Conservation (phyloP, 768 basidiomycete species). For the Phlegmacium glaucopus region DNA sequence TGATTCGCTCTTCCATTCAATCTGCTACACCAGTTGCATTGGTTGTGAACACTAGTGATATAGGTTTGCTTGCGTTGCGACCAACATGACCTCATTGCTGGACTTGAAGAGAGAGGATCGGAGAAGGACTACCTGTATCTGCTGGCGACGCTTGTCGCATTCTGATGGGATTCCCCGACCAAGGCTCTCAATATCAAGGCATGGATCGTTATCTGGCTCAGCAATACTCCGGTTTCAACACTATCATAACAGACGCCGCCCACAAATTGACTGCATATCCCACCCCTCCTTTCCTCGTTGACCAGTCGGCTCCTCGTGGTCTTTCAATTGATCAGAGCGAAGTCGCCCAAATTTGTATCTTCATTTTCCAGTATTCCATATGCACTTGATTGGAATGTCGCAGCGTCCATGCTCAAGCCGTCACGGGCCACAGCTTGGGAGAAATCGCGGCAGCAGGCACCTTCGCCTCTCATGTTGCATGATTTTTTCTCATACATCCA, state of each 20-base stretch:
- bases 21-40: too few species aligned
- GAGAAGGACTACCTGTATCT: conserved; percentile 9
- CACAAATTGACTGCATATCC: conserved; percentile 26
- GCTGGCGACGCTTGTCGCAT: conserved; percentile 18
- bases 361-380: conserved; percentile 33
- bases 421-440: conserved; percentile 34
- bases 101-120: conserved; percentile 24
- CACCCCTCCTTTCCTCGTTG: conserved; percentile 22
- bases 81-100: conserved; percentile 30
- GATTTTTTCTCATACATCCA: background rate
- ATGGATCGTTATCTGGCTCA: conserved; percentile 31
- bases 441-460: conserved; percentile 34
- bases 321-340: conserved; percentile 27
- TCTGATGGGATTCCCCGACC: conserved; percentile 34
- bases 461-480: background rate
- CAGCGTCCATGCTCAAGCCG: conserved; percentile 25
- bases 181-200: conserved; percentile 34
- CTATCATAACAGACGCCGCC: conserved; percentile 25
- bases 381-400: conserved; percentile 26
- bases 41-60: conserved; percentile 32
- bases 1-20: too few species aligned
- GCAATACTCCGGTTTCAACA: conserved; percentile 25
- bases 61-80: conserved; percentile 28
- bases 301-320: too few species aligned
- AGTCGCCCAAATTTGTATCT: conserved; percentile 33